phyloP scores from a whole-genome alignment of 1,284 basidiomycete genomes.

The Trametes versicolor region DNA sequence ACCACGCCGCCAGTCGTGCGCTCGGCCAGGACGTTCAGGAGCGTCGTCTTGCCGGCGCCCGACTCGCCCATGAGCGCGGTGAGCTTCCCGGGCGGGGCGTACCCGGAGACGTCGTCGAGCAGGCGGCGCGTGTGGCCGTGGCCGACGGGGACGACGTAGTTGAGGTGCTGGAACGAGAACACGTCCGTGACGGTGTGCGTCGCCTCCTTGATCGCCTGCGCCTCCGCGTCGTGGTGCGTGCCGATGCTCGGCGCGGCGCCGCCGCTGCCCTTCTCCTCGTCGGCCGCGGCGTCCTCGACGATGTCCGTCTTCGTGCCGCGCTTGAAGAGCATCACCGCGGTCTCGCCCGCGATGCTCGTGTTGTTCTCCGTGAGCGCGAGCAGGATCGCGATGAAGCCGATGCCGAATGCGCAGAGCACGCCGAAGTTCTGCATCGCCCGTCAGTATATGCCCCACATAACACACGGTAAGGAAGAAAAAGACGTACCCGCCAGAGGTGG shows the following conservation, averaged over 20 bases:
- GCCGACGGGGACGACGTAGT: constrained; percentile 70
- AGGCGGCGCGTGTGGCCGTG: constrained; percentile 65
- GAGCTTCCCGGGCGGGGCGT: constrained; percentile 83
- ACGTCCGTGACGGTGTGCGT: constrained; percentile 50
- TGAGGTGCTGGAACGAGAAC: constrained; percentile 72
- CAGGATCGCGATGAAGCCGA: constrained; percentile 57
- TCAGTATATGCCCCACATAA: background rate
- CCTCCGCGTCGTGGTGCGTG: constrained; percentile 12
- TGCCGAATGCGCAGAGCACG: constrained; percentile 61
- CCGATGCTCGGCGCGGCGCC: constrained; percentile 9
- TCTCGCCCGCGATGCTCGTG: constrained; percentile 44
- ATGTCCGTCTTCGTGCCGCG: constrained; percentile 44
- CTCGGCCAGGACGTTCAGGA: constrained; percentile 87
- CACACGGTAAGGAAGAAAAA: background rate
- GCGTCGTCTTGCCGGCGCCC: constrained; percentile 84
- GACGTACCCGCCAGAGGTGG: constrained; percentile 75
- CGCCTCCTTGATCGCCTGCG: constrained; percentile 33
- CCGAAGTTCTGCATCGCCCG: constrained; percentile 57
- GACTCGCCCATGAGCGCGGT: constrained; percentile 85
- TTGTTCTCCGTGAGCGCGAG: constrained; percentile 63
- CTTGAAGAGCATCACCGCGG: constrained; percentile 54
- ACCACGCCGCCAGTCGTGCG: constrained; percentile 86
- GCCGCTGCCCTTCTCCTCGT: constrained; percentile 44
- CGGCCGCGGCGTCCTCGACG: constrained; percentile 35
- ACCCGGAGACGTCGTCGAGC: constrained; percentile 85